Percentiles rank a stretch among this genome's conserved stretches.
Evolutionary conservation across 805 yeast species (phyloP).

Genomic region (Ogataea angusta): DNA sequence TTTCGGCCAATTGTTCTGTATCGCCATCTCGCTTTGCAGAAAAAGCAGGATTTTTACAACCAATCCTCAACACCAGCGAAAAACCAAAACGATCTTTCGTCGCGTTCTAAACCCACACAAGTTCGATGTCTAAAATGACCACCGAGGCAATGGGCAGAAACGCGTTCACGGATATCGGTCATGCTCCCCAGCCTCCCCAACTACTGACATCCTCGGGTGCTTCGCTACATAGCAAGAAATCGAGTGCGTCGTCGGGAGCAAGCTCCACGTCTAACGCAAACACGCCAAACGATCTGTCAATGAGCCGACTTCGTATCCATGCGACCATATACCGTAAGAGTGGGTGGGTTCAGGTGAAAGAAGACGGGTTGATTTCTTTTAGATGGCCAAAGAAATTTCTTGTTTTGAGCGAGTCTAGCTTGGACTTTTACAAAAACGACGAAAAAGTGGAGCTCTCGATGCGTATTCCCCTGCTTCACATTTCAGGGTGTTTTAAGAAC

Average conservation of each 20-base stretch:
- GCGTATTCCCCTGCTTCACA: conserved; percentile 54
- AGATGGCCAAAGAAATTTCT: conserved; percentile 90
- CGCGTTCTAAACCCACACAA: neutral
- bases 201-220: conserved; percentile 8
- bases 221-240: conserved; percentile 33
- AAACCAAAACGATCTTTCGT: neutral
- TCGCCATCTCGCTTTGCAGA: neutral
- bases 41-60: neutral
- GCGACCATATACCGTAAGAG: conserved; percentile 39
- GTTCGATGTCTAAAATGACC: conserved; percentile 16
- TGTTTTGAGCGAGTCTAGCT: conserved; percentile 68
- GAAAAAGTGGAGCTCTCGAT: conserved; percentile 44
- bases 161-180: conserved; percentile 25
- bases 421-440: conserved; percentile 75
- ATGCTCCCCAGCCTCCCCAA: conserved; percentile 24
- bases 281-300: conserved; percentile 6
- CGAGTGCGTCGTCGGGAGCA: conserved; percentile 31
- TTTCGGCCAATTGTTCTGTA: neutral
- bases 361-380: conserved; percentile 85
- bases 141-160: conserved; percentile 15
- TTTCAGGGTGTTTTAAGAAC: conserved; percentile 61
- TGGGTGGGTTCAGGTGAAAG: conserved; percentile 92
- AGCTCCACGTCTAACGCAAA: conserved; percentile 21
- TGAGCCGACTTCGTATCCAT: conserved; percentile 27
- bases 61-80: neutral